Conservation (phyloP, 2,329 filamentous ascomycete species). For the Colletotrichum australisinense region DNA sequence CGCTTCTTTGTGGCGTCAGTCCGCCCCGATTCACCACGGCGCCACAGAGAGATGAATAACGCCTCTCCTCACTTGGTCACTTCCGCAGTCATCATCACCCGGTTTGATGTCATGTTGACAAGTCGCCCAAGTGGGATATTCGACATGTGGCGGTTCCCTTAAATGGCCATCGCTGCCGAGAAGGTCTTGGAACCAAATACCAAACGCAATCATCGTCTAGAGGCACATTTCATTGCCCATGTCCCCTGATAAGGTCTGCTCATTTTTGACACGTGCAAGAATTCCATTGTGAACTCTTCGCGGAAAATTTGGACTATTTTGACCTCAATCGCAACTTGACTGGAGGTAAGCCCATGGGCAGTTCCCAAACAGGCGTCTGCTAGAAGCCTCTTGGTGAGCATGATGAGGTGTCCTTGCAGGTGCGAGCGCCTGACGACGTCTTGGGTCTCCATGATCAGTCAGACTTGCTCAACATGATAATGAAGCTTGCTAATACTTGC, state of each 20-base stretch:
- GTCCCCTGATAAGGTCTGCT: background rate
- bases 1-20: constrained; percentile 11
- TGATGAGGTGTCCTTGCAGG: background rate
- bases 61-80: background rate
- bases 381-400: background rate
- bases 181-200: background rate
- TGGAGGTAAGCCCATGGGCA: background rate
- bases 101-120: background rate
- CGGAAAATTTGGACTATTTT: background rate
- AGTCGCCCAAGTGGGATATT: background rate
- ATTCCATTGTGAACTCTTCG: background rate
- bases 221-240: background rate
- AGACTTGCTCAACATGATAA: background rate
- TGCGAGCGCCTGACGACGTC: too few relatives aligned
- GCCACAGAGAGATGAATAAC: background rate
- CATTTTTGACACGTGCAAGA: background rate
- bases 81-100: background rate
- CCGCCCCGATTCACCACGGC: background rate
- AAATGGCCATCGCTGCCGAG: background rate
- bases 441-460: background rate
- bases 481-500: background rate
- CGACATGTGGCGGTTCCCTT: background rate
- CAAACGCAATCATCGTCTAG: background rate
- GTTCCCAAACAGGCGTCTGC: background rate
- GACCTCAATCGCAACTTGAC: background rate